A percentile compares a stretch with the other conserved stretches of the same genome.
phyloP scores from a whole-genome alignment of 2,329 filamentous ascomycete species.

The Ophiocordyceps unilateralis region DNA sequence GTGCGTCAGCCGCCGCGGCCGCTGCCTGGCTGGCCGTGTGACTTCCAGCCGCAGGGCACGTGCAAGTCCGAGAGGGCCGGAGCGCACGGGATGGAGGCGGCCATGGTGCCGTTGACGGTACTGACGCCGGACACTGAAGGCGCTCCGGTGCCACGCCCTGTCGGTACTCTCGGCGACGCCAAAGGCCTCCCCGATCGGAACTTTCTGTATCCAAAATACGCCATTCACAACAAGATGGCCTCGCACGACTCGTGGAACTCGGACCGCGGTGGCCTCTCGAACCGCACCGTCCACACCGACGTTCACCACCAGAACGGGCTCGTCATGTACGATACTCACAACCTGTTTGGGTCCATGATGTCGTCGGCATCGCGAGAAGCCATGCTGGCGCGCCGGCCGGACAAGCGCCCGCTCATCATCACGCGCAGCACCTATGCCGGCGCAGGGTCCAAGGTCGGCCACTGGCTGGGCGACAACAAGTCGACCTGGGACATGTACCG shows the following conservation, averaged over 20 bases:
- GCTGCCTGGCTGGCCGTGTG: conserved; percentile 48
- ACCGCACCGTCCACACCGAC: conserved; percentile 57
- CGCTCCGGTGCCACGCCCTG: neutral
- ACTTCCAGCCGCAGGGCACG: conserved; percentile 10
- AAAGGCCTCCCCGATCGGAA: conserved; percentile 30
- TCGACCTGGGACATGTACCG: conserved; percentile 59
- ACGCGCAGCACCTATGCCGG: conserved; percentile 69
- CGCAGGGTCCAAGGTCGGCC: conserved; percentile 56
- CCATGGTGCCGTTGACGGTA: neutral
- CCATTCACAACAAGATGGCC: conserved; percentile 56
- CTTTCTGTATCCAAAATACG: conserved; percentile 59
- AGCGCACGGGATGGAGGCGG: neutral
- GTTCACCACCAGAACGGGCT: conserved; percentile 59
- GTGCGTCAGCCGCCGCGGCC: conserved; percentile 45
- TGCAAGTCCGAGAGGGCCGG: conserved; percentile 4
- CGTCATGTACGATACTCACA: conserved; percentile 71
- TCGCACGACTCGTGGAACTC: conserved; percentile 12
- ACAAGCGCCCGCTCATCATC: conserved; percentile 68
- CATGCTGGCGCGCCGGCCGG: conserved; percentile 44
- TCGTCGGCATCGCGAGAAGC: conserved; percentile 61
- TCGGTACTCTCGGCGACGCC: conserved; percentile 26
- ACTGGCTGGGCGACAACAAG: conserved; percentile 68
- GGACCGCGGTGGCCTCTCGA: conserved; percentile 42
- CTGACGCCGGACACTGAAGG: neutral
- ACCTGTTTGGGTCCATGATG: conserved; percentile 59